These are phyloP conservation scores for Pseudomassariella vexata DNA, from an alignment of 2,329 filamentous ascomycete species.

Conservation along the genomic window DNA sequence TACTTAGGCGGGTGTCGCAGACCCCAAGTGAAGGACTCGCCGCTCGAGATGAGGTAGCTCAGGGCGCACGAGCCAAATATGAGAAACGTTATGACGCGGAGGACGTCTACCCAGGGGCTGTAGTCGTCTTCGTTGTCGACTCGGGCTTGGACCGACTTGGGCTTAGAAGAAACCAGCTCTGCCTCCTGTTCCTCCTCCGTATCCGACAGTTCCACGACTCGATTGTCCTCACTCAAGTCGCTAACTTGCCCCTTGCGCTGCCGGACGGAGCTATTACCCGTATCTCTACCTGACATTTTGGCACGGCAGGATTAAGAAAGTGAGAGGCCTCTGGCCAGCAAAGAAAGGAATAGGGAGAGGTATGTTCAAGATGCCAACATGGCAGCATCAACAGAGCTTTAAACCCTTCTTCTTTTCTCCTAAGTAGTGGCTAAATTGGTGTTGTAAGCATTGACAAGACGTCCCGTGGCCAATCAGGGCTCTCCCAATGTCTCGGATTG, in stretches of 20 bases:
- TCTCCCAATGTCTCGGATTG: no score
- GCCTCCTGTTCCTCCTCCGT: slow-evolving; percentile 19
- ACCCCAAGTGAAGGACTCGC: slow-evolving; percentile 65
- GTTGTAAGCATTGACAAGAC: no score
- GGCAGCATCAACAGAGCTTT: no score
- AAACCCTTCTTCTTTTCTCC: no score
- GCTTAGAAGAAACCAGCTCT: slow-evolving; percentile 14
- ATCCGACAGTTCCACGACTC: slow-evolving; percentile 5
- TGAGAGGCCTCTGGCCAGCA: no score
- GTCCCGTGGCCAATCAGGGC: no score
- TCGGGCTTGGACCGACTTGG: slow-evolving; percentile 22
- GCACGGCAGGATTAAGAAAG: no score
- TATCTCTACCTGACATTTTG: no score
- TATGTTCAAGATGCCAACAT: no score
- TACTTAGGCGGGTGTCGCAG: slow-evolving; percentile 57
- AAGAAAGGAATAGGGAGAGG: no score
- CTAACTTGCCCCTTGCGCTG: slow-evolving; percentile 34
- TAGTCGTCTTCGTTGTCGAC: slow-evolving; percentile 59
- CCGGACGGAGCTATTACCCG: slow-evolving; percentile 26
- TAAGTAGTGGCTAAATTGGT: no score
- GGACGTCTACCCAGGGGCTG: slow-evolving; percentile 54
- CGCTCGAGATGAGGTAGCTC: slow-evolving; percentile 70
- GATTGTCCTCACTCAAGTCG: slow-evolving; percentile 1
- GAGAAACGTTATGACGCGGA: slow-evolving; percentile 65
- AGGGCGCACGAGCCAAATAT: slow-evolving; percentile 60